Evolutionary conservation across 2,329 filamentous ascomycete species (phyloP).

Genomic region (Thelonectria discophora): DNA sequence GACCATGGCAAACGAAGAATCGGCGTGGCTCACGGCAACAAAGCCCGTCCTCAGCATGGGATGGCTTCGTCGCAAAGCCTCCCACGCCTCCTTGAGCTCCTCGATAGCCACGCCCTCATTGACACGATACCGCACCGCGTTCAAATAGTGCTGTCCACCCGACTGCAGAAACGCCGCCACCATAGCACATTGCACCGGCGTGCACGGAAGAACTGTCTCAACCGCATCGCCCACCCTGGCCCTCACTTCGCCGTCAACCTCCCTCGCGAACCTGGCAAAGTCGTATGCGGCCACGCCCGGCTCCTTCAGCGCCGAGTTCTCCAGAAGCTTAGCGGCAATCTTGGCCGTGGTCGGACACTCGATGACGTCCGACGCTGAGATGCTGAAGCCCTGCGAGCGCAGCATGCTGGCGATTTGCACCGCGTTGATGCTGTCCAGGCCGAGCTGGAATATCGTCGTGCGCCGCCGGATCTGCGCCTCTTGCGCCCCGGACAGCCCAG

Average conservation of each 20-base stretch:
- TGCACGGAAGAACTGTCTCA: constrained; percentile 77
- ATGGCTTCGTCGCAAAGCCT: constrained; percentile 60
- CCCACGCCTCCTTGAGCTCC: constrained; percentile 68
- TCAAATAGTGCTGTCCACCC: constrained; percentile 76
- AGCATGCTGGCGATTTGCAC: constrained; percentile 78
- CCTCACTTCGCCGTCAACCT: constrained; percentile 44
- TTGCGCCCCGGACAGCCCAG: constrained; percentile 64
- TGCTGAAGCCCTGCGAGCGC: constrained; percentile 63
- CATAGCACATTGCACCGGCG: constrained; percentile 81
- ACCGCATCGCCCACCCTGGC: constrained; percentile 46
- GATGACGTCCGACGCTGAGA: constrained; percentile 79
- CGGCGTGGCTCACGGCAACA: constrained; percentile 64
- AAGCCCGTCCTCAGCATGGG: constrained; percentile 84
- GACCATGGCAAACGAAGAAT: constrained; percentile 78
- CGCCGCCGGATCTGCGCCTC: constrained; percentile 60
- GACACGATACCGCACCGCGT: constrained; percentile 69
- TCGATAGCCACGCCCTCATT: constrained; percentile 48
- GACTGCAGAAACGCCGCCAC: constrained; percentile 77
- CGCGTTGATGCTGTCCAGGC: constrained; percentile 89
- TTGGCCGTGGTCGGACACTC: constrained; percentile 62
- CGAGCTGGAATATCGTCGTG: constrained; percentile 86
- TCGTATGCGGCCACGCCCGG: constrained; percentile 45
- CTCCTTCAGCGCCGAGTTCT: constrained; percentile 23
- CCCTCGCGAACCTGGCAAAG: constrained; percentile 50
- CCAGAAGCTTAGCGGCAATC: constrained; percentile 45